Evolutionary conservation across 169 alveolate genomes (phyloP).

Genomic region (Eimeria brunetti): DNA sequence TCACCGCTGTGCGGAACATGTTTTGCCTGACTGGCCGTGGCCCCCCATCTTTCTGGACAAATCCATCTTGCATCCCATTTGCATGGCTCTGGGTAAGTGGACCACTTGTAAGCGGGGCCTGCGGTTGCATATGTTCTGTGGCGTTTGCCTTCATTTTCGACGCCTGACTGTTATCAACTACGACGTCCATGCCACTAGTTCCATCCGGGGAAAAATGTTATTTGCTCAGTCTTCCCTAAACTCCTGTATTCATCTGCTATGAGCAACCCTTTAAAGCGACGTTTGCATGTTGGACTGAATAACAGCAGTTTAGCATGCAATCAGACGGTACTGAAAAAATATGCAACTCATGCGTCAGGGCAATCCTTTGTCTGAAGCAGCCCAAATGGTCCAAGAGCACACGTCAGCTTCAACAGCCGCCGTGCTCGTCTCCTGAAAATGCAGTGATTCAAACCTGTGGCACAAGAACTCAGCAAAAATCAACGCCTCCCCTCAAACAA

Average conservation of each 20-base stretch:
- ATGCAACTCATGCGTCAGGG: background rate
- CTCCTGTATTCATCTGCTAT: background rate
- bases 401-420: background rate
- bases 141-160: slow-evolving; percentile 25
- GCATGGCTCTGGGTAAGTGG: slow-evolving; percentile 17
- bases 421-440: background rate
- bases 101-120: slow-evolving; percentile 30
- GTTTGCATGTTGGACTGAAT: slow-evolving; percentile 8
- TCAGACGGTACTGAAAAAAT: background rate
- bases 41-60: slow-evolving; percentile 55
- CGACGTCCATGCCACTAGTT: slow-evolving; percentile 19
- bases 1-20: slow-evolving; percentile 77
- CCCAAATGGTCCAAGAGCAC: background rate
- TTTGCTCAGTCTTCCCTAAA: background rate
- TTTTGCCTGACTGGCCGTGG: slow-evolving; percentile 71
- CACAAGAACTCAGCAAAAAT: background rate
- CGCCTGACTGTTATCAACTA: slow-evolving; percentile 20
- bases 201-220: slow-evolving; percentile 28
- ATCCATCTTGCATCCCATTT: slow-evolving; percentile 51
- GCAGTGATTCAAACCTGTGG: background rate
- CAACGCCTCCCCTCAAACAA: background rate
- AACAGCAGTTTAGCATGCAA: slow-evolving; percentile 26
- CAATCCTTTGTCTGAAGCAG: background rate
- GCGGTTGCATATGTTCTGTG: slow-evolving; percentile 62
- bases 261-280: slow-evolving; percentile 16